Evolutionary conservation across 768 basidiomycete genomes (phyloP).

Genomic region (Arthromyces matolae): DNA sequence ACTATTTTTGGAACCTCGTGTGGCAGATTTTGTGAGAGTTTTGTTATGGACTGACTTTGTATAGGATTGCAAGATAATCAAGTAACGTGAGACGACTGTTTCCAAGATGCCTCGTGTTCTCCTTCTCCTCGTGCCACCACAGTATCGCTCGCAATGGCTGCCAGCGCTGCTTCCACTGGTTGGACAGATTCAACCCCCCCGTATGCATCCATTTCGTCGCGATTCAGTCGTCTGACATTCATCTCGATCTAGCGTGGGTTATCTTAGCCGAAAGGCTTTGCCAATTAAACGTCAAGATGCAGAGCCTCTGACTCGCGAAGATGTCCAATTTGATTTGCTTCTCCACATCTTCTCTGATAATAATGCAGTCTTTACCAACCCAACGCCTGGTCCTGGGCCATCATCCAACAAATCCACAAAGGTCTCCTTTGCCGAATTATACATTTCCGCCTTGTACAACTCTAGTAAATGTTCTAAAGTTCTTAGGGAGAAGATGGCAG

Average conservation of each 20-base stretch:
- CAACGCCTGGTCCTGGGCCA: slow-evolving; percentile 43
- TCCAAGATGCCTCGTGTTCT: slow-evolving; percentile 16
- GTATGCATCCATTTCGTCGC: slow-evolving; percentile 33
- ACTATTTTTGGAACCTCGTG: slow-evolving; percentile 7
- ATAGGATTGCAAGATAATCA: slow-evolving; percentile 18
- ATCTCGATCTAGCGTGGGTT: slow-evolving; percentile 41
- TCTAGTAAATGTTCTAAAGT: slow-evolving; percentile 85
- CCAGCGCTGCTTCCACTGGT: slow-evolving; percentile 26
- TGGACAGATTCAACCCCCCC: slow-evolving; percentile 54
- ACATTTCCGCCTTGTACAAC: slow-evolving; percentile 75
- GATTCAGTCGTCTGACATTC: not conserved
- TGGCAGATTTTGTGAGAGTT: not conserved
- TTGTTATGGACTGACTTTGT: slow-evolving; percentile 15
- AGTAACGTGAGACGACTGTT: slow-evolving; percentile 12
- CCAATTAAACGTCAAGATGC: slow-evolving; percentile 83
- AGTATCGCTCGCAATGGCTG: slow-evolving; percentile 45
- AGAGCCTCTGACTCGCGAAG: slow-evolving; percentile 76
- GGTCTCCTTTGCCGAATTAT: slow-evolving; percentile 79
- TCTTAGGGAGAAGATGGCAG: slow-evolving; percentile 83
- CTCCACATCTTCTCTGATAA: slow-evolving; percentile 72
- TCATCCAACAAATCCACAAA: slow-evolving; percentile 43
- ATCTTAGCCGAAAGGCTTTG: slow-evolving; percentile 64
- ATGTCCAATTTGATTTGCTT: slow-evolving; percentile 85
- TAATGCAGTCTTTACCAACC: slow-evolving; percentile 67
- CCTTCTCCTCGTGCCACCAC: slow-evolving; percentile 26